Conservation (phyloP, 805 yeast genomes). For the Ascoidea rubescens region DNA sequence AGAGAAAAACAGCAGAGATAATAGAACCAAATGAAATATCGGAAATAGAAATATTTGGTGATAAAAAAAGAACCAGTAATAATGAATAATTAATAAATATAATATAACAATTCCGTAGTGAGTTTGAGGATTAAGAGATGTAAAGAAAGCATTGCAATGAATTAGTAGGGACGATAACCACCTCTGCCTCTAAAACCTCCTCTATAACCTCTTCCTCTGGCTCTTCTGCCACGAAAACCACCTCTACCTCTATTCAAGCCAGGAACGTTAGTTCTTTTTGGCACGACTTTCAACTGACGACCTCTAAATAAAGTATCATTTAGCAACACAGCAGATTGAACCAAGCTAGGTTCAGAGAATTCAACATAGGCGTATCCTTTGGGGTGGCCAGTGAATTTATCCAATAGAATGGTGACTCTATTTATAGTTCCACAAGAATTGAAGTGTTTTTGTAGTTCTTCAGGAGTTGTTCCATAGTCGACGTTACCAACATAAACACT, state of each 20-base stretch:
- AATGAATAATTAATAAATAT: no score
- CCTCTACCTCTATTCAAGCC: conserved; percentile 26
- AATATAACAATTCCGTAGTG: no score
- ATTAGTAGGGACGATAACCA: not conserved
- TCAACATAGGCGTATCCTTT: conserved; percentile 84
- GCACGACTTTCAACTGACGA: conserved; percentile 56
- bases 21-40: no score
- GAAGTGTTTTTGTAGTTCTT: conserved; percentile 67
- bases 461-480: conserved; percentile 66
- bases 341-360: conserved; percentile 54
- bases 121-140: no score
- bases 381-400: conserved; percentile 67
- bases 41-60: no score
- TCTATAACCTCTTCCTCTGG: not conserved
- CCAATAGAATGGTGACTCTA: conserved; percentile 64
- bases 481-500: conserved; percentile 78
- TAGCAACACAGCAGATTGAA: conserved; percentile 47
- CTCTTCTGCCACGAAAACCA: not conserved
- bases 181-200: not conserved
- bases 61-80: no score
- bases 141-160: no score
- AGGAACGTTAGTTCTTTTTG: conserved; percentile 74
- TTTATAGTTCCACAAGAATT: conserved; percentile 57
- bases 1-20: no score
- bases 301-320: conserved; percentile 58